These are phyloP conservation scores for Schoenoplectus tabernaemontani DNA, from an alignment of 202 grass and related monocot genomes.

Conservation along the genomic window DNA sequence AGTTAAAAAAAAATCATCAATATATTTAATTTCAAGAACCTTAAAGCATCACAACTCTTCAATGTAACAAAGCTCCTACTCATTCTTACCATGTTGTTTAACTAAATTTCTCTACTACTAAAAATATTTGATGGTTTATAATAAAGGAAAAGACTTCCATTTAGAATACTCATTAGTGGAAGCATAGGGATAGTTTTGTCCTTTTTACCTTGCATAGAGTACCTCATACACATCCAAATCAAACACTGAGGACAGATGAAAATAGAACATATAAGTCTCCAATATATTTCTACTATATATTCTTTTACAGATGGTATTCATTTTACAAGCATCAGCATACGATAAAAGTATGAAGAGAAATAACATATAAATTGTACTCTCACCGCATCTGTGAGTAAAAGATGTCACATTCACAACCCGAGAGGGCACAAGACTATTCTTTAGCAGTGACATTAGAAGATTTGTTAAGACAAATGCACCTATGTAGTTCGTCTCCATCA, in stretches of 20 bases:
- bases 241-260: conserved; percentile 37
- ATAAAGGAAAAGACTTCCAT: conserved; percentile 32
- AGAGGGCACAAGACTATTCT: conserved; percentile 53
- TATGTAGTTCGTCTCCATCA: conserved; percentile 81
- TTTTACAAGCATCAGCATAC: not conserved
- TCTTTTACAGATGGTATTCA: conserved; percentile 1
- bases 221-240: conserved; percentile 36
- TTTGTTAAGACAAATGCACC: conserved; percentile 74
- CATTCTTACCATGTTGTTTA: not conserved
- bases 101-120: conserved; percentile 20
- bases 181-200: conserved; percentile 38
- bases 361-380: not conserved
- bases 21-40: not conserved
- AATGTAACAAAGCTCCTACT: conserved; percentile 31
- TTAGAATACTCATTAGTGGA: conserved; percentile 76
- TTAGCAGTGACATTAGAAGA: conserved; percentile 68
- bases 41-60: conserved; percentile 35
- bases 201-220: conserved; percentile 37
- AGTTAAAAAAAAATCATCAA: not conserved
- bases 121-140: conserved; percentile 4
- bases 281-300: not conserved
- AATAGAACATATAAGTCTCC: not conserved
- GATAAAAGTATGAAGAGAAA: not conserved
- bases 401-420: conserved; percentile 85
- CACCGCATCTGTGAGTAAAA: conserved; percentile 91